Evolutionary conservation across 306 rosid genomes (phyloP).

Genomic region (Rosa chinensis): DNA sequence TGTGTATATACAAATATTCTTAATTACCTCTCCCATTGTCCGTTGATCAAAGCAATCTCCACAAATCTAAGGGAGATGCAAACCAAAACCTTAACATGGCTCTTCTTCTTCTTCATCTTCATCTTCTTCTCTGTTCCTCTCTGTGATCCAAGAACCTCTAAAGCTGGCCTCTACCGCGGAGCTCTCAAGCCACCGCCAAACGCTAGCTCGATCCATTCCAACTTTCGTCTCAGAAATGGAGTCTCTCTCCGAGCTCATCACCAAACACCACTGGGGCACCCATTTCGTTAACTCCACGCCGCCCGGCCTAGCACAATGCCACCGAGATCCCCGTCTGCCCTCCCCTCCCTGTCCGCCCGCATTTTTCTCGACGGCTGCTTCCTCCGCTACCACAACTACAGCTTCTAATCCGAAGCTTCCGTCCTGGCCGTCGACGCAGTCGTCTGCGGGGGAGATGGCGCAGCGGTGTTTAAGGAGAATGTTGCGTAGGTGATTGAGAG

Average conservation of each 20-base stretch:
- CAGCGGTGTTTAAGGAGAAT: conserved; percentile 19
- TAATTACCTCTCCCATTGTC: no score
- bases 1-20: no score
- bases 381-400: conserved; percentile 71
- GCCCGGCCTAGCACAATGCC: conserved; percentile 65
- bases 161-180: conserved; percentile 54
- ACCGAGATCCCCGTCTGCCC: conserved; percentile 77
- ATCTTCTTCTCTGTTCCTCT: conserved; percentile 20
- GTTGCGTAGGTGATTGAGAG: conserved; percentile 35
- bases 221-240: conserved; percentile 71
- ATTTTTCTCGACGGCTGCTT: conserved; percentile 92
- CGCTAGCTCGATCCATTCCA: conserved; percentile 49
- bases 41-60: neutral
- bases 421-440: conserved; percentile 36
- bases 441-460: conserved; percentile 43
- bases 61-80: neutral
- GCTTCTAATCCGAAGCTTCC: conserved; percentile 46
- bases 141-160: conserved; percentile 61
- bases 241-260: conserved; percentile 41
- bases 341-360: conserved; percentile 62
- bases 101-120: conserved; percentile 21
- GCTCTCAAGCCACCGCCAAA: conserved; percentile 17
- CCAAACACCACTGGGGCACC: conserved; percentile 39
- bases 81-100: neutral
- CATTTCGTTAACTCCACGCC: conserved; percentile 42